phyloP scores from a whole-genome alignment of 2,329 filamentous ascomycete genomes.

The Colletotrichum ledebouriae region DNA sequence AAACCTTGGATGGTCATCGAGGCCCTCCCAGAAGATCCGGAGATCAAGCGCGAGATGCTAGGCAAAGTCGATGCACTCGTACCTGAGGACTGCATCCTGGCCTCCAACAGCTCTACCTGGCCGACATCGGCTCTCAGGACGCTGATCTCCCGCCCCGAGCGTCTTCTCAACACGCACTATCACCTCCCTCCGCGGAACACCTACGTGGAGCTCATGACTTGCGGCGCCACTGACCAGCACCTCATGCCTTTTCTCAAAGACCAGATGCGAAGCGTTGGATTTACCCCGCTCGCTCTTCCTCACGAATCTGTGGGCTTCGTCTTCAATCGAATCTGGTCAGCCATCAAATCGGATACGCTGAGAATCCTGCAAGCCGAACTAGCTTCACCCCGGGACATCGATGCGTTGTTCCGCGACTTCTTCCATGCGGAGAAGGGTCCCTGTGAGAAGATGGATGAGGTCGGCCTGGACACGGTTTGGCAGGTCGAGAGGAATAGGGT shows the following conservation, averaged over 20 bases:
- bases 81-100: slow-evolving; percentile 48
- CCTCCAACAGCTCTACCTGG: slow-evolving; percentile 50
- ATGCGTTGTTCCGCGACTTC: slow-evolving; percentile 50
- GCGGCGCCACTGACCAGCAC: slow-evolving; percentile 46
- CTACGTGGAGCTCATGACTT: slow-evolving; percentile 53
- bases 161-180: slow-evolving; percentile 53
- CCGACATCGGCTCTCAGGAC: slow-evolving; percentile 47
- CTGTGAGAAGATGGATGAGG: slow-evolving; percentile 51
- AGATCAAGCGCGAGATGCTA: slow-evolving; percentile 49
- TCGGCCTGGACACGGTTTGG: slow-evolving; percentile 51
- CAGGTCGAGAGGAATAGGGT: slow-evolving; percentile 47
- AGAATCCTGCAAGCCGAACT: slow-evolving; percentile 50
- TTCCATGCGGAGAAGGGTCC: slow-evolving; percentile 49
- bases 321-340: slow-evolving; percentile 54
- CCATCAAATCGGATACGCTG: slow-evolving; percentile 52
- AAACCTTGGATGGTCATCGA: slow-evolving; percentile 51
- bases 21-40: slow-evolving; percentile 50
- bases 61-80: slow-evolving; percentile 48
- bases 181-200: slow-evolving; percentile 51
- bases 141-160: slow-evolving; percentile 44
- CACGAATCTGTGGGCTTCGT: slow-evolving; percentile 52
- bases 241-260: slow-evolving; percentile 49
- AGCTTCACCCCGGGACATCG: slow-evolving; percentile 49
- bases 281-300: slow-evolving; percentile 46
- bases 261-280: slow-evolving; percentile 48